Base-by-base conservation (phyloP, 2,329 filamentous ascomycete species). In the Piedraia hortae region DNA sequence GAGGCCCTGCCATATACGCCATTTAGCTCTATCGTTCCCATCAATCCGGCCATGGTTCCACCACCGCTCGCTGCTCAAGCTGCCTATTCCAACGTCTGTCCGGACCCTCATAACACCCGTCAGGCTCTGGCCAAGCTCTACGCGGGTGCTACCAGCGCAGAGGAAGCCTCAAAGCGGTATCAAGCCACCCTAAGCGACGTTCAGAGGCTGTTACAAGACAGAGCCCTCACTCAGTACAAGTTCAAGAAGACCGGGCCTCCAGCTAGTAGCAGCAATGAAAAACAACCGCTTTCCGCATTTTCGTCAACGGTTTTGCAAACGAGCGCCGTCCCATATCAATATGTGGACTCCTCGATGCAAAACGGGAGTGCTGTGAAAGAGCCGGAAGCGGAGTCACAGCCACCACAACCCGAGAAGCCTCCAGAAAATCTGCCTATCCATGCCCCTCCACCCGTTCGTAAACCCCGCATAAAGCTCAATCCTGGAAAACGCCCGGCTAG, bases 1-100 rank as follows among this genome's bases (percentile, higher is more conserved):
- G 71, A 85, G 38, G 73, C 73, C 14, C 53, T 85, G 20, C 70
- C 72, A n/a, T 80, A 67, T 45, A 74, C 73, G 22, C 74, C 75
- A 12, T 68, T 82, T 40, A 73, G 68, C 21, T 77, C 72, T 3
- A 69, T 80, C 21, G 57, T 74, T 23, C 73, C 74, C 3, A 75
- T 82, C 43, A 62, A 71, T 42, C 60, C 71, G 32, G 65, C 74
- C 78, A 46, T 32, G 48, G 44, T 23, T 7, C 16, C 16, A 17
- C 10, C 16, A 17, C 7, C 7, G 10, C 10, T 14, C 20, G 15
- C 13, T 22, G 25, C 20, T 26, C 7, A 16, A 18, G 24, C 14
- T 12, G 12, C 6, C 20, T 13, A 10, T 23, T 14, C 22, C 20
- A 14, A 4, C 10, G 4, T 12, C 8, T 12, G n/a, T 4, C 31